Base-by-base conservation (phyloP, 202 grass and related monocot genomes). In the Thinopyrum obtusiflorum region DNA sequence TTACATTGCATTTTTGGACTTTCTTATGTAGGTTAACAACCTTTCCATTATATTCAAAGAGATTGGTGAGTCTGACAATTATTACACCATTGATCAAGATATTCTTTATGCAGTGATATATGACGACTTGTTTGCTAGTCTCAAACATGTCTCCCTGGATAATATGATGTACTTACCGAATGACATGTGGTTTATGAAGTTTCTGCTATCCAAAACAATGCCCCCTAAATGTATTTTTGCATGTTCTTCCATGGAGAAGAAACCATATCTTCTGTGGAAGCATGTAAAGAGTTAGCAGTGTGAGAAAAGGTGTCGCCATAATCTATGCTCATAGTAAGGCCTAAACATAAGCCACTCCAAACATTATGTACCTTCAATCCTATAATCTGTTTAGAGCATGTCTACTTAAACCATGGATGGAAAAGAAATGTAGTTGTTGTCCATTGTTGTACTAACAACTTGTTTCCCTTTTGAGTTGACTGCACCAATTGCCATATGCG, bases 51-150 rank as follows among this genome's bases (percentile, higher is more conserved):
- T 37, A 37, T 37, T 8, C 7, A 9, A 9, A 37, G 36, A 37
- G 36, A 37, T 37, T 20, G 3, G 6, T 28, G 18, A 17, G 7
- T 26, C 49, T 23, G 26, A 66, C 29, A 80, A 33, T 32, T 17
- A 21, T 80, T 3, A 80, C 9, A 7, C 36, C 36, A 37, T 37
- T 37, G 36, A 37, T 37, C 36, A 57, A 49, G 78, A 18, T 11
- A 12, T 10, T 80, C 3, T 51, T 15, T 8, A 51, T 23, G 62
- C 10, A 24, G 9, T 33, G 63, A 13, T 12, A 65, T 23, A 40
- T 33, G 40, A 65, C 14, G 78, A 80, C 26, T 47, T 24, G 78
- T 65, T 80, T 47, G 64, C 18, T 31, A 80, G 20, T 80, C 78
- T 67, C 18, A 67, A 66, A 32, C 26, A 65, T 31, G 40, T 80